These are phyloP conservation scores for Apiotrichum sp. DNA, from an alignment of 1,284 basidiomycete genomes.

Conservation along the genomic window DNA sequence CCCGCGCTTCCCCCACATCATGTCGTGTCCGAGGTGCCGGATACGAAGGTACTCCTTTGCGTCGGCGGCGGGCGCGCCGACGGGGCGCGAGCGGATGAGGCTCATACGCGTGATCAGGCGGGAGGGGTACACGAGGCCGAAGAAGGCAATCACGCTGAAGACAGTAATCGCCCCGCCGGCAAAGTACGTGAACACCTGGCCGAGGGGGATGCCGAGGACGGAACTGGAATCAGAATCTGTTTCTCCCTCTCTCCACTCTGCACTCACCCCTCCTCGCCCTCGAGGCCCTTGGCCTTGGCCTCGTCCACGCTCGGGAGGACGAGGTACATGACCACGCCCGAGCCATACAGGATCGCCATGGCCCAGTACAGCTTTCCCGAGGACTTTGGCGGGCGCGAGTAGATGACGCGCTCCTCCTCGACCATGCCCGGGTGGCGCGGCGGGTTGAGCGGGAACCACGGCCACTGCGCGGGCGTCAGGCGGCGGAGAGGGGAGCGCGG, in stretches of 20 bases:
- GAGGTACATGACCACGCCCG: constrained; percentile 2
- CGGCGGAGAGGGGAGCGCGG: no score
- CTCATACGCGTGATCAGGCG: constrained; percentile 14
- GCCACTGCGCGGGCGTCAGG: constrained; percentile 11
- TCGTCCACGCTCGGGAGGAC: constrained; percentile 7
- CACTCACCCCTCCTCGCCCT: constrained; percentile 5
- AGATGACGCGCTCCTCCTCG: constrained; percentile 21
- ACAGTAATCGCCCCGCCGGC: constrained; percentile 2
- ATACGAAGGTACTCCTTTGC: constrained; percentile 9
- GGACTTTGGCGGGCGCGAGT: constrained; percentile 6
- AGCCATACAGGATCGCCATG: constrained; percentile 1
- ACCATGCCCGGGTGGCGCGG: neutral
- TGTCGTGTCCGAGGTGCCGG: constrained; percentile 6
- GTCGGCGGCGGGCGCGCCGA: neutral
- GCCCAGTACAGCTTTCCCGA: constrained; percentile 9
- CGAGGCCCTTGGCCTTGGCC: neutral
- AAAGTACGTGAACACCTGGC: constrained; percentile 4
- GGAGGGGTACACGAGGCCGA: constrained; percentile 3
- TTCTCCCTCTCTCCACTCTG: no score
- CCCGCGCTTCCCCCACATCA: neutral
- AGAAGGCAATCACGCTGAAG: neutral
- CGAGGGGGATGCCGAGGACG: constrained; percentile 8
- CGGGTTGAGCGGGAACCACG: constrained; percentile 11
- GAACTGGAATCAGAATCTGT: neutral
- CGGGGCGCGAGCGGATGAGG: constrained; percentile 7